Conservation (phyloP, 257 asterid genomes). For the Capsicum baccatum region DNA sequence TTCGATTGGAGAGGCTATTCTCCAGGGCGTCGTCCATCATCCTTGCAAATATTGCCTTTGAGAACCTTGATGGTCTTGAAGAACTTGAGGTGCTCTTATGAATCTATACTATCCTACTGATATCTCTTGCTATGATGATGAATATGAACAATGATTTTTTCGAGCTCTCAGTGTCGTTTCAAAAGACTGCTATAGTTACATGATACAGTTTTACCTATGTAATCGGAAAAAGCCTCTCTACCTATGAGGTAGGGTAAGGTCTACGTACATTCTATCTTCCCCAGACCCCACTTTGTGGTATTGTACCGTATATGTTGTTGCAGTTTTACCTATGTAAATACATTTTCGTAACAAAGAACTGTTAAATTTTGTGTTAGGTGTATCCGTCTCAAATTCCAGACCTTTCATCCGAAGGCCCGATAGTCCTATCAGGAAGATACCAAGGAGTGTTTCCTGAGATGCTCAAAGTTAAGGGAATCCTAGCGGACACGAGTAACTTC, state of each 20-base stretch:
- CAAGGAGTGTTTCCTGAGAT: conserved; percentile 72
- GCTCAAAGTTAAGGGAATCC: conserved; percentile 62
- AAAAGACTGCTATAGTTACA: background rate
- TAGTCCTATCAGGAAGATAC: conserved; percentile 86
- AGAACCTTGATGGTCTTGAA: conserved; percentile 67
- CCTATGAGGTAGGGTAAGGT: too few species aligned
- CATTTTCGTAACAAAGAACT: conserved; percentile 33
- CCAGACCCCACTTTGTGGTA: too few species aligned
- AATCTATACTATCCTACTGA: background rate
- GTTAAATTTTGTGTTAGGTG: conserved; percentile 57
- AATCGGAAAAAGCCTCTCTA: too few species aligned
- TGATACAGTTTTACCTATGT: background rate
- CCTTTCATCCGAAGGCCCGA: conserved; percentile 75
- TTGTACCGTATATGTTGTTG: too few species aligned
- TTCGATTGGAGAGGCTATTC: conserved; percentile 67
- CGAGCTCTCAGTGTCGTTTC: background rate
- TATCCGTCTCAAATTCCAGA: conserved; percentile 84
- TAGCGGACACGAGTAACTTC: conserved; percentile 61
- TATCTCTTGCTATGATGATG: background rate
- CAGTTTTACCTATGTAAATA: background rate
- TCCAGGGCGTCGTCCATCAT: conserved; percentile 66
- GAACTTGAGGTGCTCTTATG: conserved; percentile 66
- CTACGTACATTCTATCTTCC: too few species aligned
- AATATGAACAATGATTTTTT: background rate
- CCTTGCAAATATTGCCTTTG: conserved; percentile 70